Conservation (phyloP, 2,329 filamentous ascomycete genomes). For the Penicillium sp. region DNA sequence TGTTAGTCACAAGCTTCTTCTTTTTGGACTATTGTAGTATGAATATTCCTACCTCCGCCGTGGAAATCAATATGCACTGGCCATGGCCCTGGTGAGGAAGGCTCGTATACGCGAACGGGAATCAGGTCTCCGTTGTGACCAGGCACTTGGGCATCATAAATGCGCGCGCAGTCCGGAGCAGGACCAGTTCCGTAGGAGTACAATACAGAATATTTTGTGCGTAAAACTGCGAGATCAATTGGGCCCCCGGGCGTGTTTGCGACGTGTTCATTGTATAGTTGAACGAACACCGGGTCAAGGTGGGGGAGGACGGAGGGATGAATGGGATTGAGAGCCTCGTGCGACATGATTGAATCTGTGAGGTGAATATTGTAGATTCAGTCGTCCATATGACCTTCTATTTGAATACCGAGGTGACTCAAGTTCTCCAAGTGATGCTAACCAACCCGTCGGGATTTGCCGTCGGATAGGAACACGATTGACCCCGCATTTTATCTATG, state of each 20-base stretch:
- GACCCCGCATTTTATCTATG: constrained; percentile 26
- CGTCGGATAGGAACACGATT: constrained; percentile 10
- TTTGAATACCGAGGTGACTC: not conserved
- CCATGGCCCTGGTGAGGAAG: constrained; percentile 39
- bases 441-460: constrained; percentile 11
- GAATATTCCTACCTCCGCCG: constrained; percentile 36
- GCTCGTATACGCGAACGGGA: constrained; percentile 47
- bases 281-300: constrained; percentile 47
- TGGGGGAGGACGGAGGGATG: constrained; percentile 47
- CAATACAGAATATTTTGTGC: constrained; percentile 43
- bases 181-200: constrained; percentile 47
- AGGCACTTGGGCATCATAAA: constrained; percentile 39
- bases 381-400: not conserved
- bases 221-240: constrained; percentile 40
- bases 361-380: too few species aligned
- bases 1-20: too few species aligned
- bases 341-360: constrained; percentile 12
- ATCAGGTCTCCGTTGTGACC: constrained; percentile 32
- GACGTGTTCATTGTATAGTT: constrained; percentile 49
- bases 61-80: constrained; percentile 52
- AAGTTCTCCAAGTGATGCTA: not conserved
- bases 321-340: constrained; percentile 50
- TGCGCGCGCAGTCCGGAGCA: constrained; percentile 39
- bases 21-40: too few species aligned
- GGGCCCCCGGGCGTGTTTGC: constrained; percentile 41